Conservation (phyloP, 163 green algal species). For the Volvox carteri region DNA sequence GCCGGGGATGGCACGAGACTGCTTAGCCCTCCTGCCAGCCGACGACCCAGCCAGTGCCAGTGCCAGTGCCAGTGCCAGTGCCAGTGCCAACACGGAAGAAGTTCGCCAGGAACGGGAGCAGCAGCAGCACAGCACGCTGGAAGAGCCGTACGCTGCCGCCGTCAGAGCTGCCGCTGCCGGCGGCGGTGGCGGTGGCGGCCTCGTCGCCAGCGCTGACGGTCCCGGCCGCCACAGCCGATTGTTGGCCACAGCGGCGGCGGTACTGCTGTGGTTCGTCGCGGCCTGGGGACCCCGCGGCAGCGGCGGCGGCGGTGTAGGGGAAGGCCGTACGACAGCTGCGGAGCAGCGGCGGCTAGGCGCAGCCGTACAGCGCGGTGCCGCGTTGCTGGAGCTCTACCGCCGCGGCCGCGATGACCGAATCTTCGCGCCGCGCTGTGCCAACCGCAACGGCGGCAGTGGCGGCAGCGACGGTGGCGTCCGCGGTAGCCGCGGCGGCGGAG, state of each 20-base stretch:
- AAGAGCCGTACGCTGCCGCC: no score
- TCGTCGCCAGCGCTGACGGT: neutral
- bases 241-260: neutral
- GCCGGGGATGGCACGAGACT: no score
- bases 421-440: neutral
- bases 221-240: neutral
- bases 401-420: neutral
- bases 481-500: neutral
- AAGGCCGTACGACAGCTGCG: neutral
- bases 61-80: neutral
- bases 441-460: neutral
- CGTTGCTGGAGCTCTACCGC: slow-evolving; percentile 4
- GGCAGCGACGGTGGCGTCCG: neutral
- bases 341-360: neutral
- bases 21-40: no score
- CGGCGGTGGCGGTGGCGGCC: neutral
- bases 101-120: neutral
- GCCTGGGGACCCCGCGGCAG: neutral
- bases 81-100: neutral
- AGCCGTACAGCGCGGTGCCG: neutral
- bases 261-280: slow-evolving; percentile 3
- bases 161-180: no score
- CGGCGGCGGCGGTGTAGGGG: neutral
- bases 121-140: no score
- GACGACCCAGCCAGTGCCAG: no score